These are phyloP conservation scores for Cercospora sp. DNA, from an alignment of 2,329 filamentous ascomycete genomes.

Conservation along the genomic window DNA sequence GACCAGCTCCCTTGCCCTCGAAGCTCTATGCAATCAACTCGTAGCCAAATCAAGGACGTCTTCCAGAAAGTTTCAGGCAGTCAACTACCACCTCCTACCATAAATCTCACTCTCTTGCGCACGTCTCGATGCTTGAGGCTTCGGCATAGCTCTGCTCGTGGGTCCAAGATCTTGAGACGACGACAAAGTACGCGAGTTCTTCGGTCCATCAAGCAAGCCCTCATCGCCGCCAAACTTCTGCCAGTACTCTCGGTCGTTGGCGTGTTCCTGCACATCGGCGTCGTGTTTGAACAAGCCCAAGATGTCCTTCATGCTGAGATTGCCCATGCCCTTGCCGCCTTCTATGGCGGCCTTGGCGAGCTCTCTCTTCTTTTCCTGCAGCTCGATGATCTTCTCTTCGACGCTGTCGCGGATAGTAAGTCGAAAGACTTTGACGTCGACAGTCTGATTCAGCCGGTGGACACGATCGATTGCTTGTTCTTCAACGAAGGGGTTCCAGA, in stretches of 20 bases:
- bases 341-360: slow-evolving; percentile 92
- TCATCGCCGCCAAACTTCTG: slow-evolving; percentile 38
- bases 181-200: slow-evolving; percentile 4
- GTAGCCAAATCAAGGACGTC: not conserved
- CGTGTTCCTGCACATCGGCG: slow-evolving; percentile 49
- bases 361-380: slow-evolving; percentile 90
- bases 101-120: slow-evolving; percentile 40
- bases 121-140: slow-evolving; percentile 26
- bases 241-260: slow-evolving; percentile 47
- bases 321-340: slow-evolving; percentile 73
- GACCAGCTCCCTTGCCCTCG: not conserved
- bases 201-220: slow-evolving; percentile 39
- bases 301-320: slow-evolving; percentile 91
- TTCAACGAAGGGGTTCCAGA: slow-evolving; percentile 98
- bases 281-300: slow-evolving; percentile 82
- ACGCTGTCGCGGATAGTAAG: slow-evolving; percentile 84
- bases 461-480: slow-evolving; percentile 98
- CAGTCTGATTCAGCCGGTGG: slow-evolving; percentile 94
- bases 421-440: slow-evolving; percentile 93
- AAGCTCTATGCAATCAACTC: not conserved
- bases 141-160: slow-evolving; percentile 17
- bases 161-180: slow-evolving; percentile 15
- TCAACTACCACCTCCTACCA: slow-evolving; percentile 38
- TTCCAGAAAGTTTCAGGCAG: not conserved
- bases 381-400: slow-evolving; percentile 89